Evolutionary conservation across 2,329 filamentous ascomycete species (phyloP).

Genomic region (Aspergillus arachidicola): DNA sequence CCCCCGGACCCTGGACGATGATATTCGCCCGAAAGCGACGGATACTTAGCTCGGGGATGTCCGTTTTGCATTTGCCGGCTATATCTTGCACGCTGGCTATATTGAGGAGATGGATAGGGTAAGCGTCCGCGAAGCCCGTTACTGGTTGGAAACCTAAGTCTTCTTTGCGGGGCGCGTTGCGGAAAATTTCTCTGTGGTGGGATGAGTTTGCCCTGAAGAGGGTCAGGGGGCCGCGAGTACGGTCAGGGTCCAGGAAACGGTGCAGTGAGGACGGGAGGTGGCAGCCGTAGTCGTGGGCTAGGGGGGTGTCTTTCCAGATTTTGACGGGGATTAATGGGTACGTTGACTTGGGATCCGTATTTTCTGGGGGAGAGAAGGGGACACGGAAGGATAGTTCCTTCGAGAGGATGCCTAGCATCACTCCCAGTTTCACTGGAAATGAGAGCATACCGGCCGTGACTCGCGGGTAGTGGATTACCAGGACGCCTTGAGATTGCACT

Average conservation of each 20-base stretch:
- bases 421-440: constrained; percentile 26
- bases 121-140: constrained; percentile 61
- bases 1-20: constrained; percentile 54
- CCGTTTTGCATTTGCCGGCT: constrained; percentile 42
- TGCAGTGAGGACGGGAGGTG: constrained; percentile 53
- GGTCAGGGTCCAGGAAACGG: constrained; percentile 44
- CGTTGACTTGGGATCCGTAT: constrained; percentile 34
- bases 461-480: constrained; percentile 54
- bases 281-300: constrained; percentile 40
- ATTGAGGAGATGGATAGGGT: constrained; percentile 60
- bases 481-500: constrained; percentile 54
- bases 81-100: constrained; percentile 58
- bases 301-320: constrained; percentile 59
- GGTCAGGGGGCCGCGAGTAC: constrained; percentile 48
- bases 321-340: constrained; percentile 52
- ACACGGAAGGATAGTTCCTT: constrained; percentile 52
- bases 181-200: constrained; percentile 53
- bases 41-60: constrained; percentile 50
- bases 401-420: constrained; percentile 33
- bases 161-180: constrained; percentile 55
- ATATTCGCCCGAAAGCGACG: constrained; percentile 62
- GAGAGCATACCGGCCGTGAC: constrained; percentile 14
- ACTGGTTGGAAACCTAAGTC: constrained; percentile 56
- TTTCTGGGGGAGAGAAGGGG: constrained; percentile 53
- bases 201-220: constrained; percentile 56